Conservation (phyloP, 805 yeast genomes). For the Candida bentonensis region DNA sequence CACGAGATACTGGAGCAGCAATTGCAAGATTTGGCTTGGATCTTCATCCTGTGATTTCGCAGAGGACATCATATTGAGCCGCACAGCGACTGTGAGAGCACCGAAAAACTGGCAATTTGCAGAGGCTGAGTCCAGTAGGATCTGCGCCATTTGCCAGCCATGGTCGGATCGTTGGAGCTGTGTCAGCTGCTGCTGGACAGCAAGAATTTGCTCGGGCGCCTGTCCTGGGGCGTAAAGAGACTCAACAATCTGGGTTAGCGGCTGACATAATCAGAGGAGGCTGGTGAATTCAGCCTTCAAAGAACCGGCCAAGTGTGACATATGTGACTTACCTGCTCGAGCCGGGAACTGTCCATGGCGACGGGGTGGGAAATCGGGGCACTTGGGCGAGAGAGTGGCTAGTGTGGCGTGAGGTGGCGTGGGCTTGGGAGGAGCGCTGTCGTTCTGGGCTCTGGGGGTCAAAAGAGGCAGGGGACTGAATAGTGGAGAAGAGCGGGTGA, state of each 20-base stretch:
- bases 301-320: background rate
- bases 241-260: conserved; percentile 7
- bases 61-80: conserved; percentile 29
- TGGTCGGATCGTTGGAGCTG: conserved; percentile 38
- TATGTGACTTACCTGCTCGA: background rate
- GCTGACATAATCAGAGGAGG: no score
- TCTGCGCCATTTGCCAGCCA: conserved; percentile 46
- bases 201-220: conserved; percentile 6
- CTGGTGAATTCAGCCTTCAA: no score
- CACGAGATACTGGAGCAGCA: conserved; percentile 13
- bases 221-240: conserved; percentile 9
- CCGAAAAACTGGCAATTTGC: conserved; percentile 51
- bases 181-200: conserved; percentile 42
- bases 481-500: no score
- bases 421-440: no score
- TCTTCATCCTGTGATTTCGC: conserved; percentile 3
- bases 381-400: no score
- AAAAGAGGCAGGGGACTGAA: no score
- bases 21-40: conserved; percentile 6
- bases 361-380: no score
- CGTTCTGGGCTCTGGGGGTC: no score
- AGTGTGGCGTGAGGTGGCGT: no score
- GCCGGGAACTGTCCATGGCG: background rate
- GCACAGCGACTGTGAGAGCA: conserved; percentile 63
- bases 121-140: conserved; percentile 27